phyloP scores from a whole-genome alignment of 164 flowering plant species.

The Nymphaea colorata region DNA sequence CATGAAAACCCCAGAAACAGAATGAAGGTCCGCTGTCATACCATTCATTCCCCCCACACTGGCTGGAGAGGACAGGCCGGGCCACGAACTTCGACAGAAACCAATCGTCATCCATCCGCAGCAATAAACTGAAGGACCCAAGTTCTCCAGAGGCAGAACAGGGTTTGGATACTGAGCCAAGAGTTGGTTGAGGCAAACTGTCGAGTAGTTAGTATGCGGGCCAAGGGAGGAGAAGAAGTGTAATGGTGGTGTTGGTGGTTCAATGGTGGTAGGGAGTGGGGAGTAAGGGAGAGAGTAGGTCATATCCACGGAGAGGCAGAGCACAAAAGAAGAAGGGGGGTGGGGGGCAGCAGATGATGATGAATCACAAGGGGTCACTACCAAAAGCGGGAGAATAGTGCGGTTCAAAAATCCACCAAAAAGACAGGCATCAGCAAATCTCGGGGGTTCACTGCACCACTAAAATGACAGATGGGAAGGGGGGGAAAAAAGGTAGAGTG shows the following conservation, averaged over 20 bases:
- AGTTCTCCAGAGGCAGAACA: not conserved
- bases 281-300: not conserved
- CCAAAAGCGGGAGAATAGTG: not conserved
- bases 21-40: not conserved
- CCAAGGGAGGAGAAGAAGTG: not conserved
- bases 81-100: not conserved
- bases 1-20: not conserved
- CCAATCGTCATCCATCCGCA: not conserved
- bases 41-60: not conserved
- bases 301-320: not conserved
- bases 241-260: not conserved
- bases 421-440: not conserved
- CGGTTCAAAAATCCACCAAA: not conserved
- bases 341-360: not conserved
- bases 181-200: not conserved
- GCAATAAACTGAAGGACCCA: not conserved
- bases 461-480: not conserved
- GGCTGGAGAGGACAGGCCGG: not conserved
- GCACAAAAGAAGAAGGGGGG: not conserved
- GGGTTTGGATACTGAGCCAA: not conserved
- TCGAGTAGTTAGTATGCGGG: not conserved
- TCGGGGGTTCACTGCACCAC: not conserved
- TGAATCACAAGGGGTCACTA: not conserved
- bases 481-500: not conserved
- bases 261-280: not conserved